Percentiles rank a stretch among this genome's conserved stretches.
Conservation (phyloP, 2,329 filamentous ascomycete genomes). For the Ramularia collo-cygni region DNA sequence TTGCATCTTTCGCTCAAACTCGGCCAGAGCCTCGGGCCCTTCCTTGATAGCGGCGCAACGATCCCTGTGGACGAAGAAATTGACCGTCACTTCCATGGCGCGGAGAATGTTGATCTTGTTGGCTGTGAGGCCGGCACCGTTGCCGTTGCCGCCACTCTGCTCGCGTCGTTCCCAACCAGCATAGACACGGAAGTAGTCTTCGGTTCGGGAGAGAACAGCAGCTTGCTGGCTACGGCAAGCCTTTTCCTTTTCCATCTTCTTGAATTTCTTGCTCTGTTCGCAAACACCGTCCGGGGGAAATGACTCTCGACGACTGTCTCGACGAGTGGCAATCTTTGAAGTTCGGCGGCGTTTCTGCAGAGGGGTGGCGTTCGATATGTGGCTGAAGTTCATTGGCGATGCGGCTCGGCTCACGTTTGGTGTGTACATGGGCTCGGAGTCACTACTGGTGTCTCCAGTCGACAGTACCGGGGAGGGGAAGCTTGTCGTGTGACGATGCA, state of each 20-base stretch:
- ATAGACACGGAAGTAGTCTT: conserved; percentile 11
- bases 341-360: conserved; percentile 1
- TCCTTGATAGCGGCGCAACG: conserved; percentile 2
- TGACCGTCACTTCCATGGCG: conserved; percentile 2
- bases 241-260: conserved; percentile 19
- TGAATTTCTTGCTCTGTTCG: conserved; percentile 4
- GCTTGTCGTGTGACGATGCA: background rate
- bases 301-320: background rate
- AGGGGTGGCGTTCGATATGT: conserved; percentile 2
- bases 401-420: conserved; percentile 10
- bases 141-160: conserved; percentile 18
- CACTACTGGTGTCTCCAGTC: conserved; percentile 6
- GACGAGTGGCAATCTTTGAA: background rate
- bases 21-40: conserved; percentile 5
- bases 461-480: background rate
- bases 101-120: conserved; percentile 15
- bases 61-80: conserved; percentile 5
- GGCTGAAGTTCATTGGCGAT: conserved; percentile 3
- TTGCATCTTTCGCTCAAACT: conserved; percentile 2
- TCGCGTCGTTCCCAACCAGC: conserved; percentile 10
- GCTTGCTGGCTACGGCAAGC: conserved; percentile 10
- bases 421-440: conserved; percentile 9
- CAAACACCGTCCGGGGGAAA: too few relatives aligned
- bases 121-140: conserved; percentile 12
- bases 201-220: conserved; percentile 8